Evolutionary conservation across 352 stramenopile species (phyloP).

Genomic region (Globisporangium cederbergense): DNA sequence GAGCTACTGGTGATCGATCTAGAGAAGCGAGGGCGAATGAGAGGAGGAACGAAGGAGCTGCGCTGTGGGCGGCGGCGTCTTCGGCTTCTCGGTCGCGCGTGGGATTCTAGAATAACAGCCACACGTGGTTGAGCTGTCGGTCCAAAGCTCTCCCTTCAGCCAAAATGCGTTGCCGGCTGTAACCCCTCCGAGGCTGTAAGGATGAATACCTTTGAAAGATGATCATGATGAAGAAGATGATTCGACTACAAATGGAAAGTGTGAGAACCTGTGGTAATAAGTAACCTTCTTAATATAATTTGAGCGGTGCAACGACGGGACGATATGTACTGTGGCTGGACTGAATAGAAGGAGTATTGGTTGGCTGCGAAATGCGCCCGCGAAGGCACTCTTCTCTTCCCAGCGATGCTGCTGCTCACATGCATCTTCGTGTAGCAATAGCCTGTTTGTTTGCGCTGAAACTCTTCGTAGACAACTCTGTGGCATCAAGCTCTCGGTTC

Average conservation of each 20-base stretch:
- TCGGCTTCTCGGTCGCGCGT: not conserved
- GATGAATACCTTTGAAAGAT: not conserved
- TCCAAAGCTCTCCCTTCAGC: slow-evolving; percentile 2
- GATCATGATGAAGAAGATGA: not conserved
- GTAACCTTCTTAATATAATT: slow-evolving; percentile 1
- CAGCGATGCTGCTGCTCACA: not conserved
- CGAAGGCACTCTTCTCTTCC: not conserved
- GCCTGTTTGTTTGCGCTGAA: too few relatives aligned
- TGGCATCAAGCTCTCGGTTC: too few relatives aligned
- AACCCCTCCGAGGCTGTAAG: not conserved
- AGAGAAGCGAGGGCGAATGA: not conserved
- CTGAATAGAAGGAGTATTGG: slow-evolving; percentile 23
- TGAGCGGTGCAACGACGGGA: not conserved
- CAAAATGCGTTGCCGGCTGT: not conserved
- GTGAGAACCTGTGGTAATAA: not conserved
- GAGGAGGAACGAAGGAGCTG: not conserved
- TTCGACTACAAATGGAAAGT: too few relatives aligned
- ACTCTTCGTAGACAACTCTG: too few relatives aligned
- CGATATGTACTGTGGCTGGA: not conserved
- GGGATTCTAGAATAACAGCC: slow-evolving; percentile 28
- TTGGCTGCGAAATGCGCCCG: slow-evolving; percentile 12
- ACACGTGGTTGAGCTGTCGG: slow-evolving; percentile 8
- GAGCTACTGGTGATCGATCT: not conserved
- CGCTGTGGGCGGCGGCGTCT: not conserved
- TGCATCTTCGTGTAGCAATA: not conserved